A percentile compares a stretch with the other conserved stretches of the same genome.
Evolutionary conservation across 2,329 filamentous ascomycete species (phyloP).

Genomic region (Atkinsonella texensis): DNA sequence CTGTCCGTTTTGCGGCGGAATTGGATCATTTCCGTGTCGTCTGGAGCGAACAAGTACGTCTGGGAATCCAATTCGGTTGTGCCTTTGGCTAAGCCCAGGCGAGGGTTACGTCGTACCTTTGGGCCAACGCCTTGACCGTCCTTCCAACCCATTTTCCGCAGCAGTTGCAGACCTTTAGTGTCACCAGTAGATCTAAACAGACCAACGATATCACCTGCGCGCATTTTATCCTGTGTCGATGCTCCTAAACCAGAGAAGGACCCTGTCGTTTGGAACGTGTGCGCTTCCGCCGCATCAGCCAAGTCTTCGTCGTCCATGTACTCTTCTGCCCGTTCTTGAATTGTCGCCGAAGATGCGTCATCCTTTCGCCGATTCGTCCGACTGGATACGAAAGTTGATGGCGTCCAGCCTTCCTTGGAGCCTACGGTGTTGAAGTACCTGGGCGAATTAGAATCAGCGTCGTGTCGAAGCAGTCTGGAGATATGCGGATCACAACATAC

Average conservation of each 20-base stretch:
- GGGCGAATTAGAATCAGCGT: neutral
- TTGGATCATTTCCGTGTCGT: constrained; percentile 58
- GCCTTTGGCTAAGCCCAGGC: constrained; percentile 39
- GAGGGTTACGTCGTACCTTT: constrained; percentile 64
- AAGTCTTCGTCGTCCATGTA: constrained; percentile 98
- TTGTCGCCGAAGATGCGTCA: constrained; percentile 28
- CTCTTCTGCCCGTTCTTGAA: constrained; percentile 64
- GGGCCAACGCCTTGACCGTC: constrained; percentile 88
- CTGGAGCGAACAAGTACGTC: constrained; percentile 72
- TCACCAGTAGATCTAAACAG: constrained; percentile 63
- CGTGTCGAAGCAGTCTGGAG: neutral
- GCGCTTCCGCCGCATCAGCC: constrained; percentile 70
- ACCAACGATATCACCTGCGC: constrained; percentile 49
- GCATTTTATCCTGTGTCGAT: constrained; percentile 41
- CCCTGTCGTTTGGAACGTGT: constrained; percentile 58
- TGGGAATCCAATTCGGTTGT: constrained; percentile 27
- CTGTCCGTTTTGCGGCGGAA: constrained; percentile 55
- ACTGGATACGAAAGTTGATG: constrained; percentile 83
- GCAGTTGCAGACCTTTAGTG: constrained; percentile 73
- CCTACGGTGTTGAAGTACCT: constrained; percentile 98
- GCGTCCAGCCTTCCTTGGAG: constrained; percentile 96
- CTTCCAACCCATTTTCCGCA: constrained; percentile 92
- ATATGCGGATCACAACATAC: constrained; percentile 35
- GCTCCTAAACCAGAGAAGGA: constrained; percentile 67
- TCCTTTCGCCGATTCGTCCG: constrained; percentile 66